Conservation (phyloP, 2,329 filamentous ascomycete species). For the Sporothrix pallida region DNA sequence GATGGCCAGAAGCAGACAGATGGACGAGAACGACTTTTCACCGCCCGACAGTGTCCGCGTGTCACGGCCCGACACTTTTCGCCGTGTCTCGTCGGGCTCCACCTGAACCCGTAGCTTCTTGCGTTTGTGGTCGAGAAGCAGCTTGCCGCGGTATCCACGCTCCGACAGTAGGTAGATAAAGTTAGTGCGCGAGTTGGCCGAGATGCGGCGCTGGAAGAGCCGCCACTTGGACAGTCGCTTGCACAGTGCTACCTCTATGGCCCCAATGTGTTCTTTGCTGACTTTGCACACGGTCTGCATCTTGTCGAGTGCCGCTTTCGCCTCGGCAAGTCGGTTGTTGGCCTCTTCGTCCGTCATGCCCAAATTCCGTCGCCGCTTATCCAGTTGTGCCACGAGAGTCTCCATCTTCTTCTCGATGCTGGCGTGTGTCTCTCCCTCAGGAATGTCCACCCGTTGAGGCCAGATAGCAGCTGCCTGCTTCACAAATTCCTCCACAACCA, state of each 20-base stretch:
- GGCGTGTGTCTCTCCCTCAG: constrained; percentile 65
- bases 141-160: constrained; percentile 81
- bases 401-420: constrained; percentile 62
- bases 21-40: constrained; percentile 97
- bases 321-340: constrained; percentile 53
- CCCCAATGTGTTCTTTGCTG: constrained; percentile 49
- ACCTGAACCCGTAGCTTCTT: constrained; percentile 79
- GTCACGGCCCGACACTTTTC: constrained; percentile 72
- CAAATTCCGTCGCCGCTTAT: constrained; percentile 59
- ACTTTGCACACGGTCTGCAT: constrained; percentile 54
- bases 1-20: constrained; percentile 87
- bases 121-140: constrained; percentile 77
- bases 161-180: constrained; percentile 91
- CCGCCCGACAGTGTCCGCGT: constrained; percentile 94
- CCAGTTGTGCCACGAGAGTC: constrained; percentile 63
- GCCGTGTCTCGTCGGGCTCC: constrained; percentile 71
- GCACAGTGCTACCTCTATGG: constrained; percentile 65
- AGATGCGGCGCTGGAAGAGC: constrained; percentile 82
- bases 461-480: constrained; percentile 61
- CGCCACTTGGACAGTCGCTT: constrained; percentile 78
- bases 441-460: constrained; percentile 63
- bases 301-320: constrained; percentile 49
- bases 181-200: constrained; percentile 79
- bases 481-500: constrained; percentile 59
- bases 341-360: constrained; percentile 72